Conservation (phyloP, 192 early-diverging fungal genomes). For the Globomyces pollinis-pini region DNA sequence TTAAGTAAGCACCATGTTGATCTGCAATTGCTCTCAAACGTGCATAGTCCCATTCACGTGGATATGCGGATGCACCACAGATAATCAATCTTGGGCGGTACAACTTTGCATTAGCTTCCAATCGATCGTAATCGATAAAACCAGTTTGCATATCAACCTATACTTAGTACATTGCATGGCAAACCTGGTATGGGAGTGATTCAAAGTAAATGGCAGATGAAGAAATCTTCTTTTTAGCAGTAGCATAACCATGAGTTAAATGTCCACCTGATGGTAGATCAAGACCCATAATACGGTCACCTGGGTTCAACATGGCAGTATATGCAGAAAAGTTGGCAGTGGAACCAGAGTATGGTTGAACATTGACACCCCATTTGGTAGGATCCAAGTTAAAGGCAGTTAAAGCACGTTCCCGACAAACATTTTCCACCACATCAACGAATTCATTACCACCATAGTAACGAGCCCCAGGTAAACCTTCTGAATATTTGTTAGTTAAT, state of each 20-base stretch:
- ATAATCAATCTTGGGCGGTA: slow-evolving; percentile 98
- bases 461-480: slow-evolving; percentile 96
- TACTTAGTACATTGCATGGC: too few relatives aligned
- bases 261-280: slow-evolving; percentile 84
- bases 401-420: slow-evolving; percentile 94
- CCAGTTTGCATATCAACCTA: slow-evolving; percentile 83
- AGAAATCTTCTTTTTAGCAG: slow-evolving; percentile 99
- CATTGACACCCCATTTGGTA: slow-evolving; percentile 97
- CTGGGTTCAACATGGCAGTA: slow-evolving; percentile 90
- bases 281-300: slow-evolving; percentile 99
- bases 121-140: slow-evolving; percentile 86
- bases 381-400: slow-evolving; percentile 84
- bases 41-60: slow-evolving; percentile 98
- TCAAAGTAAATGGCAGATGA: slow-evolving; percentile 99
- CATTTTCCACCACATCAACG: slow-evolving; percentile 90
- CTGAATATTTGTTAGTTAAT: slow-evolving; percentile 99
- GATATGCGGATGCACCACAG: slow-evolving; percentile 97
- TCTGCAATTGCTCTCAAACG: slow-evolving; percentile 95
- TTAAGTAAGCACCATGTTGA: slow-evolving; percentile 89
- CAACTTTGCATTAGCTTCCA: slow-evolving; percentile 86
- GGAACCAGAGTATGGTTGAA: slow-evolving; percentile 98
- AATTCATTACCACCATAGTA: slow-evolving; percentile 99
- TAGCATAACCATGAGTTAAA: slow-evolving; percentile 99
- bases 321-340: slow-evolving; percentile 99
- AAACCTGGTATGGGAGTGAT: slow-evolving; percentile 98